A percentile compares a stretch with the other conserved stretches of the same genome.
Conservation (phyloP, 2,329 filamentous ascomycete genomes). For the Myriosclerotinia duriaeana region DNA sequence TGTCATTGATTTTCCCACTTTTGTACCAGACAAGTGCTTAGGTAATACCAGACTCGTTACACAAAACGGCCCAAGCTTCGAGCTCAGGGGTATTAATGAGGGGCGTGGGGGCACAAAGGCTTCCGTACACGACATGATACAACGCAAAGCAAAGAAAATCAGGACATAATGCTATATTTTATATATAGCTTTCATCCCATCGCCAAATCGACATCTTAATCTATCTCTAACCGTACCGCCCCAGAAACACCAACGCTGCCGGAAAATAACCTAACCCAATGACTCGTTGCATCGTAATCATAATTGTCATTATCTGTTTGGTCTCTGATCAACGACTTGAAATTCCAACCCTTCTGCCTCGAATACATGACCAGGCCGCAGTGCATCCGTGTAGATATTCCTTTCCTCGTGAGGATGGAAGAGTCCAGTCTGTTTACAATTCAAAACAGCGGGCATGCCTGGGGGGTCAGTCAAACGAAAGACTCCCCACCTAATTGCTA, state of each 20-base stretch:
- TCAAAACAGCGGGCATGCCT: constrained; percentile 78
- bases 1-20: no score
- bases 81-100: not conserved
- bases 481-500: constrained; percentile 68
- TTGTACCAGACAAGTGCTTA: not conserved
- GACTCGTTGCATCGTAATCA: not conserved
- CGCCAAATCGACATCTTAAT: not conserved
- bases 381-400: constrained; percentile 45
- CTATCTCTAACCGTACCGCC: not conserved
- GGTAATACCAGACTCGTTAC: not conserved
- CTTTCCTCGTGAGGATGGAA: constrained; percentile 70
- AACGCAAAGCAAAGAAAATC: not conserved
- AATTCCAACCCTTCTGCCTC: constrained; percentile 58
- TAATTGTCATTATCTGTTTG: constrained; percentile 22
- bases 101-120: not conserved
- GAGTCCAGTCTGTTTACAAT: constrained; percentile 72
- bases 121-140: not conserved
- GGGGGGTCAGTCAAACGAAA: constrained; percentile 94
- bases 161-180: not conserved
- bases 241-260: not conserved
- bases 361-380: constrained; percentile 57
- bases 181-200: not conserved
- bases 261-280: not conserved
- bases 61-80: not conserved
- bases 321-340: constrained; percentile 63